phyloP scores from a whole-genome alignment of 83 land plant species.

The Isoetes engelmannii region DNA sequence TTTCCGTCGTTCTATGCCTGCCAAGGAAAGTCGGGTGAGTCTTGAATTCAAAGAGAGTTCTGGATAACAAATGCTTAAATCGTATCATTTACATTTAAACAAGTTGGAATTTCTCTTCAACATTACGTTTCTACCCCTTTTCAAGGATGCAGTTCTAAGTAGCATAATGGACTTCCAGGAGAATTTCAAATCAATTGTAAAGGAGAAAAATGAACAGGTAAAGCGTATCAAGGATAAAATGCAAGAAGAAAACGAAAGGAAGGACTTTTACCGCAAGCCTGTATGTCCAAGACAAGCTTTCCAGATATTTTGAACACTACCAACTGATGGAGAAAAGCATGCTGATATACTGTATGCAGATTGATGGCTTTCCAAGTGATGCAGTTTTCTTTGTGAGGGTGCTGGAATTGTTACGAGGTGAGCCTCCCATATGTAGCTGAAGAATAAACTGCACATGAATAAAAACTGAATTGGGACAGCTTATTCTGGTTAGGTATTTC shows the following conservation, averaged over 20 bases:
- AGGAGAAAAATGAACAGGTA: slow-evolving; percentile 53
- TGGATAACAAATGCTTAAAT: background rate
- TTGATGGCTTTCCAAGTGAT: slow-evolving; percentile 93
- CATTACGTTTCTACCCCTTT: background rate
- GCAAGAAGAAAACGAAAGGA: slow-evolving; percentile 39
- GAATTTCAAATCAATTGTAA: slow-evolving; percentile 42
- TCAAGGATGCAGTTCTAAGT: background rate
- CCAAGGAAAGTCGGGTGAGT: slow-evolving; percentile 62
- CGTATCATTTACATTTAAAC: background rate
- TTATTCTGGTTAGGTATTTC: slow-evolving; percentile 57
- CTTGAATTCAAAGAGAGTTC: background rate
- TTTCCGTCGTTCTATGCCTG: slow-evolving; percentile 69
- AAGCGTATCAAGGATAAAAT: slow-evolving; percentile 64
- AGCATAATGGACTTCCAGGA: slow-evolving; percentile 38
- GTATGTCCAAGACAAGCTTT: slow-evolving; percentile 40
- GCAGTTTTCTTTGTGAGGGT: slow-evolving; percentile 78
- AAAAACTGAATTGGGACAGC: background rate
- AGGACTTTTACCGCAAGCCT: slow-evolving; percentile 65
- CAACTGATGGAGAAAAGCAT: too few species aligned
- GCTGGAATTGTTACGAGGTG: slow-evolving; percentile 82
- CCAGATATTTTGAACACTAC: too few species aligned
- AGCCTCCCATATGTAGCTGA: slow-evolving; percentile 6
- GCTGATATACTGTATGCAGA: slow-evolving; percentile 29
- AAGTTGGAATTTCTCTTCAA: background rate
- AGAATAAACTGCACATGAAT: background rate